A percentile compares a stretch with the other conserved stretches of the same genome.
phyloP scores from a whole-genome alignment of 2,329 filamentous ascomycete genomes.

The Phaeosphaeriaceae sp. region DNA sequence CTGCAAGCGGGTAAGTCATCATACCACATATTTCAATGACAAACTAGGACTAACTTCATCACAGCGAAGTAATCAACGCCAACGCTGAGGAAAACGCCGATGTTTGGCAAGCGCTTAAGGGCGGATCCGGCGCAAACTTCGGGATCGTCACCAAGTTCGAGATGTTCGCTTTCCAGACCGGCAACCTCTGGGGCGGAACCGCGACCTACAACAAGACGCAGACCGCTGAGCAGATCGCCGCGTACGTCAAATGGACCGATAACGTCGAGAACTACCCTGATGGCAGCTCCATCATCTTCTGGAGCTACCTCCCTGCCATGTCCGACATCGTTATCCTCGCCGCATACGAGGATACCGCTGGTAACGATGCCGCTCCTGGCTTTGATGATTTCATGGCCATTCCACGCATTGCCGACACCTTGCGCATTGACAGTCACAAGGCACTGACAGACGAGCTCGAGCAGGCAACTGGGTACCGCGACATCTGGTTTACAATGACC shows the following conservation, averaged over 20 bases:
- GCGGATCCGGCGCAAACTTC: slow-evolving; percentile 50
- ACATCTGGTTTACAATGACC: slow-evolving; percentile 34
- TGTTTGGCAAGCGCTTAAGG: slow-evolving; percentile 50
- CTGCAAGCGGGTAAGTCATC: slow-evolving; percentile 40
- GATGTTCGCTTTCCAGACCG: slow-evolving; percentile 25
- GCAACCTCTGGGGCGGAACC: slow-evolving; percentile 31
- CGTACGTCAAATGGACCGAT: slow-evolving; percentile 29
- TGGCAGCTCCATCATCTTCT: slow-evolving; percentile 31
- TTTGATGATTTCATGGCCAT: slow-evolving; percentile 33
- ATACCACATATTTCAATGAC: too few relatives aligned
- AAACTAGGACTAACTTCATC: slow-evolving; percentile 33
- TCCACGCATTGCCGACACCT: slow-evolving; percentile 15
- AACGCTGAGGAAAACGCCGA: slow-evolving; percentile 42
- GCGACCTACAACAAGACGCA: slow-evolving; percentile 21
- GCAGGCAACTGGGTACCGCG: slow-evolving; percentile 31
- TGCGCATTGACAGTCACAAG: slow-evolving; percentile 31
- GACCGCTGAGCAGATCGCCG: slow-evolving; percentile 22
- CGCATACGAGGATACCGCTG: slow-evolving; percentile 27
- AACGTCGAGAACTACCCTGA: slow-evolving; percentile 31
- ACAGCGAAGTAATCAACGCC: slow-evolving; percentile 44
- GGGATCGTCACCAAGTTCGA: slow-evolving; percentile 50
- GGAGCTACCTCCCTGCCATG: slow-evolving; percentile 24
- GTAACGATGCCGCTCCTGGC: slow-evolving; percentile 22
- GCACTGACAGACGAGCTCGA: slow-evolving; percentile 31
- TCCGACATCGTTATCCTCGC: slow-evolving; percentile 26